Base-by-base conservation (phyloP, 352 stramenopile species). In the Thalassiosira mediterranea region DNA sequence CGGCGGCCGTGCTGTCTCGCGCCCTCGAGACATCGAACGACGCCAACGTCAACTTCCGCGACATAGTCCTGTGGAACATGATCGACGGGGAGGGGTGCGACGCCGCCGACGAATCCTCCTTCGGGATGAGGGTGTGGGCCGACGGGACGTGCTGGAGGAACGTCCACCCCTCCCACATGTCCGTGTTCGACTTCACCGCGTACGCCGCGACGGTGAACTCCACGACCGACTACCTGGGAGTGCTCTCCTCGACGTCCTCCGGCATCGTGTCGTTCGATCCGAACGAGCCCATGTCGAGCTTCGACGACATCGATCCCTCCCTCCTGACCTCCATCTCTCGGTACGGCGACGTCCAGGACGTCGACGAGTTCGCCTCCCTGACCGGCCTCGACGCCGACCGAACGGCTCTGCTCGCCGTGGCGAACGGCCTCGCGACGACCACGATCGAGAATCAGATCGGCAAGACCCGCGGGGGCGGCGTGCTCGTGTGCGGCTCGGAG, bases 81-180 rank as follows among this genome's bases (percentile, higher is more conserved):
- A 25, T 37, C 4, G 13, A 21, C 13, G 58, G 57, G 26, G 58
- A 67, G 4, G 42, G 42, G 7, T 67, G 58, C 25, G 26, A 49
- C 13, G 2, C 2, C 4, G 58, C 25, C 13, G 58, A 67, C 23
- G n/a, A 47, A n/a, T 17, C 37, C 5, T 17, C 37, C 13, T 54
- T 57, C 21, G 58, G 58, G n/a, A 57, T 67, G 40, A 13, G 57
- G 10, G 26, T 67, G 40, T 47, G 15, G 31, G 32, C 69, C 13
- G 32, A 70, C 19, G 78, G 80, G 19, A 72, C 72, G 1, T 86
- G 78, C 32, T 86, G 71, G 72, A 61, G 82, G 48, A 86, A 86
- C 57, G 70, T 82, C 26, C 72, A 86, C 57, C 78, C 78, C 29
- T 59, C 81, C 59, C 64, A 79, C 32, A 73, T 82, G 76, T 84